Evolutionary conservation across 345 rosid genomes (phyloP), one percentile per base, ranked within the genome.

Genomic region (Angophora floribunda): DNA sequence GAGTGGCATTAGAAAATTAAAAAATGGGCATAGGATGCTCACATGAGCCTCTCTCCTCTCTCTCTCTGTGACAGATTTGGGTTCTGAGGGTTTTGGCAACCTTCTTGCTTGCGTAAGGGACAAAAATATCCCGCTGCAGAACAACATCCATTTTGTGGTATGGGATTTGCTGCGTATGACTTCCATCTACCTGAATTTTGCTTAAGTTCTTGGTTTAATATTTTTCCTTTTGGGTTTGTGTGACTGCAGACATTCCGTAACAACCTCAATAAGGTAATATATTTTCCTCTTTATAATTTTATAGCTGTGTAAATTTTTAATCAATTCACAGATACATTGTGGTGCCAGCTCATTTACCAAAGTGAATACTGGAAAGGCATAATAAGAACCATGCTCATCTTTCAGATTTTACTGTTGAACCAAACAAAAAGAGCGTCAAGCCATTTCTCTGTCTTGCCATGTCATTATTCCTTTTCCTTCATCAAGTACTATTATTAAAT

Each of bases 91-190:
- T 41, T 98, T 96, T 89, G 99, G 99, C 19, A 94, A 95, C 90
- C 95, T 97, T 89, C 98, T 98, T 88, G 95, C 92, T 84, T 94
- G 99, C 92, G 92, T 97, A 86, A 94, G 99, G 90, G 95, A 95
- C 92, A 96, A 95, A 92, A 94, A 92, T 47, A 94, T 97, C 89
- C 93, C 96, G 11, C 94, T 97, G 89, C 96, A 97, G 36, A 98
- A 97, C 93, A 98, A 97, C 93, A 97, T 98, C 94, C 99, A 97
- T 94, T 97, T 98, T 92, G 99, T 98, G 97, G 99, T 98, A 94
- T 63, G 93, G 55, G 88, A 49, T 88, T 41, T 87, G 49, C 89
- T 78, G 51, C 88, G 87, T 89, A 55, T 53, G 59, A 89, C 87
- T 85, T 61, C 5, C 82, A 24, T 87, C 80, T n/a, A 45, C 88